Evolutionary conservation across 352 stramenopile species (phyloP), one percentile per base, ranked within the genome.

Genomic region (Bremia lactucae): DNA sequence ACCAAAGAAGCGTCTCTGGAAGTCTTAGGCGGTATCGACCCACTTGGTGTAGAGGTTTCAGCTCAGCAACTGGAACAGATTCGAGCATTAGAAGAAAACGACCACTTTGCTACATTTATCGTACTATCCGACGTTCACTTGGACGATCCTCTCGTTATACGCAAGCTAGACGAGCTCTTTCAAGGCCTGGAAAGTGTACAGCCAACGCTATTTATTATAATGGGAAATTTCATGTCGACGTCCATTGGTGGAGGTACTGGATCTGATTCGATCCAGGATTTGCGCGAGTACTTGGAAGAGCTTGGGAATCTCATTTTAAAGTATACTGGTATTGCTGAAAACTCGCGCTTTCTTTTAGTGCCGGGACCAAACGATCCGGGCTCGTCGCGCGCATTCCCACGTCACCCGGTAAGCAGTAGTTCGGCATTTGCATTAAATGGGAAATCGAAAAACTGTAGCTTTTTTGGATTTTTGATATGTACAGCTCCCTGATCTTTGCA

Each of bases 81-180:
- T 35, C 55, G 63, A 26, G 48, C 63, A 40, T 53, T 96, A 6
- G 87, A 96, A 59, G 60, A 60, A 8, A 62, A 72, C 13, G 83
- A 89, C 37, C 74, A 91, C 42, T 73, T 95, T 28, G 67, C 79
- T 5, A 87, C 83, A 42, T 96, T 97, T 60, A 95, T 97, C 19
- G 67, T 97, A 38, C 51, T 98, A 16, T 96, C 87, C 7, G 86
- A 97, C 52, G 83, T 98, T 10, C 78, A 96, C 57, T 49, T 98
- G 49, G 91, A 98, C 59, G 83, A 96, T 22, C 83, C 83, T 10
- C 61, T 81, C 14, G 84, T 96, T 14, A 77, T 97, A 59, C 73
- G 78, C 29, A 84, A 94, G 42, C 68, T 98, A 23, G 73, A 94
- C 44, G 46, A 79, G 20, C 62, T 98, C 21, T 94, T 98, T 40